These are phyloP conservation scores for Hortaea sp. DNA, from an alignment of 2,329 filamentous ascomycete genomes.

Conservation along the genomic window DNA sequence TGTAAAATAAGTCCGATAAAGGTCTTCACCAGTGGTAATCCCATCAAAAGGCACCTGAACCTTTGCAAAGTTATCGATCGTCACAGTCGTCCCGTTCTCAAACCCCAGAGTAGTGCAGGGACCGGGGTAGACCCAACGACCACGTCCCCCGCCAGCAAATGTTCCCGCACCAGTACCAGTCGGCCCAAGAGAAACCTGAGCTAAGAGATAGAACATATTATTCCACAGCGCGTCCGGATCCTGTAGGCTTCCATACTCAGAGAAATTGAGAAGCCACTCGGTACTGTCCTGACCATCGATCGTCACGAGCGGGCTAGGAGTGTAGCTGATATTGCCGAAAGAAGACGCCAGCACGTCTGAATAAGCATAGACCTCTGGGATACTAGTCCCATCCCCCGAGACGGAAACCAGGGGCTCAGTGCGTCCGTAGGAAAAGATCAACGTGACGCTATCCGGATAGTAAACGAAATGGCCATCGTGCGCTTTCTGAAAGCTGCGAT, in stretches of 20 bases:
- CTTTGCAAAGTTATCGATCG: slow-evolving; percentile 34
- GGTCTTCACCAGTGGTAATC: slow-evolving; percentile 32
- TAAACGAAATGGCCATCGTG: slow-evolving; percentile 58
- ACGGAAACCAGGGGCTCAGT: slow-evolving; percentile 47
- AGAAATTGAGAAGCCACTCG: slow-evolving; percentile 39
- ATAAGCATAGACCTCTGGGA: slow-evolving; percentile 49
- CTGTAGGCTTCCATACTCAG: slow-evolving; percentile 40
- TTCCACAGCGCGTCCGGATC: slow-evolving; percentile 50
- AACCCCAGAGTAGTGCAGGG: slow-evolving; percentile 34
- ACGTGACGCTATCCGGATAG: slow-evolving; percentile 43
- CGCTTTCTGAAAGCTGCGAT: slow-evolving; percentile 41
- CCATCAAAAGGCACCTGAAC: slow-evolving; percentile 32
- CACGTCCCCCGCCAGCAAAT: slow-evolving; percentile 35
- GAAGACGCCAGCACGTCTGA: slow-evolving; percentile 35
- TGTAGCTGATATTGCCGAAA: slow-evolving; percentile 31
- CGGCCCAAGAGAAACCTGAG: slow-evolving; percentile 32
- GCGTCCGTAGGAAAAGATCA: slow-evolving; percentile 42
- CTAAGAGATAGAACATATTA: slow-evolving; percentile 38
- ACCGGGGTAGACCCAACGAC: slow-evolving; percentile 34
- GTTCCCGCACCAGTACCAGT: slow-evolving; percentile 33
- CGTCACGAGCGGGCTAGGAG: slow-evolving; percentile 40
- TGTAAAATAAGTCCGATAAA: slow-evolving; percentile 29
- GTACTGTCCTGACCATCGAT: slow-evolving; percentile 50
- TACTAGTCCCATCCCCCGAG: slow-evolving; percentile 47
- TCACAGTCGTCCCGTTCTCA: slow-evolving; percentile 33